Evolutionary conservation across 805 yeast species (phyloP).

Genomic region (Starmerella floricola): DNA sequence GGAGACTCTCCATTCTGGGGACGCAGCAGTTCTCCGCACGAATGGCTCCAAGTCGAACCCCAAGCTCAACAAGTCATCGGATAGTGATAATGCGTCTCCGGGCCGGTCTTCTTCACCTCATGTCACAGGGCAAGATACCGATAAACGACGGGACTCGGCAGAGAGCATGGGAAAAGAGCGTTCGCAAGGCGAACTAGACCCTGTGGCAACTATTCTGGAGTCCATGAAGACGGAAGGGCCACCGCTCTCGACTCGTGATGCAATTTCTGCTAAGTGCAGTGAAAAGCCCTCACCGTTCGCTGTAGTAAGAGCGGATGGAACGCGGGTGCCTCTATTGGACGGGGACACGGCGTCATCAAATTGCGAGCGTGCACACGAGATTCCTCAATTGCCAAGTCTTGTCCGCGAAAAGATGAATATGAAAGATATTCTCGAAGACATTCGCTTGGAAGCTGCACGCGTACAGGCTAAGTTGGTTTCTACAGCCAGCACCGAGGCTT

Average conservation of each 20-base stretch:
- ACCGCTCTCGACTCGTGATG: background rate
- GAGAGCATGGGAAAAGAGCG: no score
- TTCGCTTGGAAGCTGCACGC: slow-evolving; percentile 2
- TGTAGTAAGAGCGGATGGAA: background rate
- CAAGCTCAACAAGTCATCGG: no score
- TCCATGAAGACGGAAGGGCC: background rate
- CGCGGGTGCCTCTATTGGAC: background rate
- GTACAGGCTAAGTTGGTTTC: slow-evolving; percentile 3
- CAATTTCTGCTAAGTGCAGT: no score
- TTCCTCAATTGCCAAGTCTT: background rate
- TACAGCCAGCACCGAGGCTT: background rate
- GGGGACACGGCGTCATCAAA: background rate
- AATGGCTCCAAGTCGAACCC: no score
- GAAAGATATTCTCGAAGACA: slow-evolving; percentile 1
- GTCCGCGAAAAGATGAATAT: background rate
- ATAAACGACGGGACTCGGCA: no score
- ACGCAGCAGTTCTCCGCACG: no score
- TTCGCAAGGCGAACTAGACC: no score
- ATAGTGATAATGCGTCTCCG: no score
- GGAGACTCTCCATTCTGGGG: no score
- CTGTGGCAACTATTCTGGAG: background rate
- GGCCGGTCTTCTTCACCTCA: no score
- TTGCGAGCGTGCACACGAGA: background rate
- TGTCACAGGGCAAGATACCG: no score
- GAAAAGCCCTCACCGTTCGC: background rate